Evolutionary conservation across 1,284 basidiomycete genomes (phyloP).

Genomic region (Marasmius tenuissimus): DNA sequence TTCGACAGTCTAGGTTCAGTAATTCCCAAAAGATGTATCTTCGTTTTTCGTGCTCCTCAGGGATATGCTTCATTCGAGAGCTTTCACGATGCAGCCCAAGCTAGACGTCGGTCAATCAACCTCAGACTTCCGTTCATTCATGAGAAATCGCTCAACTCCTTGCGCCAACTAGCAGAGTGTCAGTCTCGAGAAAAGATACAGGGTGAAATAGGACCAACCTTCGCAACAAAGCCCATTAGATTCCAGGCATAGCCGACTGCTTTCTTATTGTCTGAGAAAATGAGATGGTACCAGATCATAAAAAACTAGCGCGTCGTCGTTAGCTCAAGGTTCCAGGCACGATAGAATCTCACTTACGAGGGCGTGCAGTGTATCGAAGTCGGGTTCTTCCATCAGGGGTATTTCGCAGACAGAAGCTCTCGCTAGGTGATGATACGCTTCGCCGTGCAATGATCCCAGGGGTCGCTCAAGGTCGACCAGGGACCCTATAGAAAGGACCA

Average conservation of each 20-base stretch:
- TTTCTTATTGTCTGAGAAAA: slow-evolving; percentile 68
- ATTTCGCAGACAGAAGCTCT: slow-evolving; percentile 69
- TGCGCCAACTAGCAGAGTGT: background rate
- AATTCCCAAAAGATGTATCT: slow-evolving; percentile 75
- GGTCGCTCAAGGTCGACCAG: slow-evolving; percentile 60
- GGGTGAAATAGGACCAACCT: slow-evolving; percentile 51
- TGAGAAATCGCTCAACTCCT: background rate
- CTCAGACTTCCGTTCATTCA: background rate
- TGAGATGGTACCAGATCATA: slow-evolving; percentile 70
- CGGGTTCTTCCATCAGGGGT: slow-evolving; percentile 67
- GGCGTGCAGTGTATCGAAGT: slow-evolving; percentile 63
- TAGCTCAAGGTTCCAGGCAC: background rate
- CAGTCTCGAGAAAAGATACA: background rate
- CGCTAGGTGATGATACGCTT: slow-evolving; percentile 67
- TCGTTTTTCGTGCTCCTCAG: slow-evolving; percentile 69
- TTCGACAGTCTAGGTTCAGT: slow-evolving; percentile 71
- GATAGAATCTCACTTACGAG: slow-evolving; percentile 42
- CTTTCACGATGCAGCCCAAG: slow-evolving; percentile 70
- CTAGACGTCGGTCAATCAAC: slow-evolving; percentile 25
- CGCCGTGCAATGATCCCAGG: slow-evolving; percentile 54
- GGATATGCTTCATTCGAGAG: slow-evolving; percentile 61
- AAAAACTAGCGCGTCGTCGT: slow-evolving; percentile 47
- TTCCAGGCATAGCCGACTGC: slow-evolving; percentile 70
- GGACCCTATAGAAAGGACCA: slow-evolving; percentile 68
- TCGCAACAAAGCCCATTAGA: slow-evolving; percentile 61